Base-by-base conservation (phyloP, 139 green algal species). In the Eudorina sp. region DNA sequence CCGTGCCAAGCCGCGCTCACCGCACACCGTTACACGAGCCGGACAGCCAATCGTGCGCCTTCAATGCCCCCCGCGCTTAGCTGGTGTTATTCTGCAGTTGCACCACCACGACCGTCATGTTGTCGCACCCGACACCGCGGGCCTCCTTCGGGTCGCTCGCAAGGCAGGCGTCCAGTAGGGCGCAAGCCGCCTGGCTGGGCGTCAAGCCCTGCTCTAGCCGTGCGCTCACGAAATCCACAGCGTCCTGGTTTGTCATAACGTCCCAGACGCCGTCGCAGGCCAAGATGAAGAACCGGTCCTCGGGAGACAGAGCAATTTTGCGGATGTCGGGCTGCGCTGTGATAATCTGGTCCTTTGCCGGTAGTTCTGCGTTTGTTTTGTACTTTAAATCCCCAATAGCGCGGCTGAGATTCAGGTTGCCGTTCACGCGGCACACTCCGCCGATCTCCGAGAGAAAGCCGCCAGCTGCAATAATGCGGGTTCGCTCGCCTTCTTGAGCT, bases 381-480 rank as follows among this genome's bases (percentile, higher is more conserved):
- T 99, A 99, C 84, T 97, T 97, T 58, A 99, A 92, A 90, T 99
- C 98, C 0, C 98, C 98, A 78, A 99, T 98, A 0, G 98, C 98
- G 41, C 97, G 94, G 6, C 95, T 98, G 85, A 99, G 92, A 91
- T 99, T 98, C 5, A 99, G 94, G 89, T 98, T 98, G 90, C 97
- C 97, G 81, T 99, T 99, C 0, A 99, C 97, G 36, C 97, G 91
- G 72, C 87, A 90, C 16, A 93, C 90, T 6, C 90, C 90, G 8
- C 90, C 90, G 34, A 93, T 92, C 45, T 93, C 90, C 45, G 72
- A 88, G 6, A 93, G 73, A 68, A 93, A 93, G 43, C 90, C 90
- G n/a, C 97, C 97, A 14, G 97, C 97, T 14, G 93, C 93, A 41
- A 95, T 92, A 79, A 99, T 99, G 81, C 97, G 92, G 2, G 89